Base-by-base conservation (phyloP, 1,284 basidiomycete species). In the Mycena citricolor region DNA sequence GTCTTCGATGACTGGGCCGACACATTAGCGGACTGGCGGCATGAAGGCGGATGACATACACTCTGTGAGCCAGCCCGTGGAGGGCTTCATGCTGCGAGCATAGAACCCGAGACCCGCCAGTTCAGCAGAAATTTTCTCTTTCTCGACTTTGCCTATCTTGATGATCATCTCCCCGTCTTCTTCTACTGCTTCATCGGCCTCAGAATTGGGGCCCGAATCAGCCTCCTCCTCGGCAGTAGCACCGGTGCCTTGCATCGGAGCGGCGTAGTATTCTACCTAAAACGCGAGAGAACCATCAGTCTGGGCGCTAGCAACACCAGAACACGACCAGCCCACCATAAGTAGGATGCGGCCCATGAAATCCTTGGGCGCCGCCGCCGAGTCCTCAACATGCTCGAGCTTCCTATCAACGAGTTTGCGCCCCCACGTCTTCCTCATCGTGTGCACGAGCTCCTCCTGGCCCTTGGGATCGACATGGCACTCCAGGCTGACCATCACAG, bases 401-500 rank as follows among this genome's bases (percentile, higher is more conserved):
- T 57, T 55, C 22, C 58, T 57, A 29, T 65, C 57, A 1, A 80
- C 73, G 8, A 86, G 62, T 57, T 75, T 76, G 14, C 72, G 65
- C 0, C 80, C 79, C 74, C 79, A 83, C 1, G 65, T 66, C 8
- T 70, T 69, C 48, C 68, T 62, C 72, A 85, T 74, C 39, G 79
- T 71, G 24, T 62, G 57, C n/a, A 82, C 76, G 19, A 85, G 61
- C 44, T 80, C 68, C 24, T 63, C 59, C 57, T 84, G 81, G 0
- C 71, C 69, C 19, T 65, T 64, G 0, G 70, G 58, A 4, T 65
- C 65, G 32, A 83, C 79, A 54, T 85, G 81, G 51, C 80, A 83
- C 55, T 84, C 83, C 8, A 85, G 64, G 37, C 76, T 79, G 29
- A 84, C 70, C 39, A 83, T 58, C n/a, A 84, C 66, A 2, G 81